A percentile compares a stretch with the other conserved stretches of the same genome.
Conservation (phyloP, 768 basidiomycete species). For the Flagelloscypha sp. region DNA sequence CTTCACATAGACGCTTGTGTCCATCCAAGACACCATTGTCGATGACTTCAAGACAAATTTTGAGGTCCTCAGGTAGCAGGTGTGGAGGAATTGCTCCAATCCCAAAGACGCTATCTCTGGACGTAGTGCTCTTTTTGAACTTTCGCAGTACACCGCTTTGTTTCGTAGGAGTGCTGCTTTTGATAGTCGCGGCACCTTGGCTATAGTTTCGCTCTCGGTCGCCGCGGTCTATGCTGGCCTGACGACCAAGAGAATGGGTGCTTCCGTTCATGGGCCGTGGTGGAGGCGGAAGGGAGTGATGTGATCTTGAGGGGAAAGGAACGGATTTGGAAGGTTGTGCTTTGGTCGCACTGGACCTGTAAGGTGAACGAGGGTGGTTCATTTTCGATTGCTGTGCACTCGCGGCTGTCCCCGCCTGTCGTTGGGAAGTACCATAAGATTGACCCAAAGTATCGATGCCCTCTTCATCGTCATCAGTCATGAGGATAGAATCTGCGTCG, state of each 20-base stretch:
- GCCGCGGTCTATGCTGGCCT: conserved; percentile 44
- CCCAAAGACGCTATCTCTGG: conserved; percentile 37
- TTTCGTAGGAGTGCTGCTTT: conserved; percentile 22
- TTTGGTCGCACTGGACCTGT: conserved; percentile 42
- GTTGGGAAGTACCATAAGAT: conserved; percentile 25
- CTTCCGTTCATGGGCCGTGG: conserved; percentile 51
- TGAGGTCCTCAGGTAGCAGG: conserved; percentile 81
- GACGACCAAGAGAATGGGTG: conserved; percentile 69
- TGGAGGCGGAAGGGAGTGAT: conserved; percentile 67
- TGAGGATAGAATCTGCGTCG: conserved; percentile 61
- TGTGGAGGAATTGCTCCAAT: conserved; percentile 57
- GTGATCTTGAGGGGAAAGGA: conserved; percentile 74
- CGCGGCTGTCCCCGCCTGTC: conserved; percentile 18
- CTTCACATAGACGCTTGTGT: conserved; percentile 78
- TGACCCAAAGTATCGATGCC: conserved; percentile 45
- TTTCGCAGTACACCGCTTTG: conserved; percentile 55
- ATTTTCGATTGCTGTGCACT: conserved; percentile 34
- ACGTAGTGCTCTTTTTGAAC: conserved; percentile 57
- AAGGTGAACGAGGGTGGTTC: conserved; percentile 72
- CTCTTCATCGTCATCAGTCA: conserved; percentile 64
- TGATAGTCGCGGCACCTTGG: conserved; percentile 31
- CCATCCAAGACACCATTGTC: conserved; percentile 84
- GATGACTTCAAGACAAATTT: conserved; percentile 78
- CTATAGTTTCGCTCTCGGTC: conserved; percentile 45
- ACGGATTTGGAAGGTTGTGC: conserved; percentile 38